Base-by-base conservation (phyloP, 495 filamentous ascomycete genomes). In the Trichoderma virens region DNA sequence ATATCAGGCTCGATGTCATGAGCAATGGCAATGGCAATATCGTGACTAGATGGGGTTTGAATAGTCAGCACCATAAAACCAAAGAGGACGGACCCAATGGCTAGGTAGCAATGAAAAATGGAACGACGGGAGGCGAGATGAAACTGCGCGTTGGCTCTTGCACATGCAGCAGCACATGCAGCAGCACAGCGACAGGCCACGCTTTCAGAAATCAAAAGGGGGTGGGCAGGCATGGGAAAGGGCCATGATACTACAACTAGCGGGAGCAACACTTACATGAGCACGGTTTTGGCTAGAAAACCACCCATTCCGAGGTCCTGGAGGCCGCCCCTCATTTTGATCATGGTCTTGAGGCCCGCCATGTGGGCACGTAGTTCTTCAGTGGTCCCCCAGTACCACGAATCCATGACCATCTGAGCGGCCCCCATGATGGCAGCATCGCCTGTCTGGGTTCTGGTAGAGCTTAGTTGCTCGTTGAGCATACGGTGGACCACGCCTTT, bases 311-410 rank as follows among this genome's bases (percentile, higher is more conserved):
- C 75, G 3, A 77, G 68, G 0, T 68, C 70, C 14, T 70, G 72
- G 56, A 76, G 72, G 2, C 75, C 75, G 7, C 75, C 75, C 0
- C 74, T 64, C 61, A 70, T 38, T 41, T 61, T 67, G 43, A 77
- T 72, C 73, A 77, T 73, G 35, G 76, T 72, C 16, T 69, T 65
- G 18, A 77, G 66, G 3, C 75, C 74, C 9, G 67, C 61, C 32
- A 76, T 62, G 31, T 77, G 75, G 0, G 73, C 69, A 11, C 62
- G 69, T 18, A 77, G 66, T 35, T 71, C 69, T 14, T 68, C 54
- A 3, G 66, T 59, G 23, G 73, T 70, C 8, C 75, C 75, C 75
- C 75, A 77, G 47, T 71, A 74, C 73, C 74, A 77, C 64, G 76
- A 74, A 23, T 73, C 70, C 8, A 75, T 63, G 41, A 74, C 70